A percentile compares a stretch with the other conserved stretches of the same genome.
These are phyloP conservation scores for Knufia petricola DNA, from an alignment of 2,329 filamentous ascomycete species.

Conservation along the genomic window DNA sequence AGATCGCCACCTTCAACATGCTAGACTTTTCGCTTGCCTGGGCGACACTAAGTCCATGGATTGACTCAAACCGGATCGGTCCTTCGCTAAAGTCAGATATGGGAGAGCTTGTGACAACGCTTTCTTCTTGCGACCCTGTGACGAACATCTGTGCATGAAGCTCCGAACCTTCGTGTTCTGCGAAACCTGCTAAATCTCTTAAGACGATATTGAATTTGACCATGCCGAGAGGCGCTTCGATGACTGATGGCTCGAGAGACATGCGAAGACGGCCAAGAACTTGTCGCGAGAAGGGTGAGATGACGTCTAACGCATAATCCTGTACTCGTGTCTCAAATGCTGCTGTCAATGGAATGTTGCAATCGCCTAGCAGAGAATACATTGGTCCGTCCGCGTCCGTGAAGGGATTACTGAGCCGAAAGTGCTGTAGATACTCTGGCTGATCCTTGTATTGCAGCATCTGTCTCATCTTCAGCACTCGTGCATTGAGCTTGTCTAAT, in stretches of 20 bases:
- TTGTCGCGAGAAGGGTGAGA: conserved; percentile 84
- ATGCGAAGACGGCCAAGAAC: conserved; percentile 84
- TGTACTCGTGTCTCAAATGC: conserved; percentile 93
- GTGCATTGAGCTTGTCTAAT: conserved; percentile 77
- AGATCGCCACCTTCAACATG: conserved; percentile 76
- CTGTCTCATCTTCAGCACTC: conserved; percentile 86
- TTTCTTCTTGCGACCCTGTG: conserved; percentile 78
- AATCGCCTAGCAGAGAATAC: conserved; percentile 86
- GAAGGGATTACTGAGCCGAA: conserved; percentile 88
- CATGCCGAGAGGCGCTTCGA: conserved; percentile 80
- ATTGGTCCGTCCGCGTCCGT: conserved; percentile 82
- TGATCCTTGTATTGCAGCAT: conserved; percentile 95
- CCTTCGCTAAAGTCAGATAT: conserved; percentile 89
- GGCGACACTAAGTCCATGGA: conserved; percentile 94
- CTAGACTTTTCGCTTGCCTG: conserved; percentile 65
- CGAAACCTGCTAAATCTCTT: conserved; percentile 89
- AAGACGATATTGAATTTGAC: conserved; percentile 98
- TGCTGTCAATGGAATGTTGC: conserved; percentile 80
- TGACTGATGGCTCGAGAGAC: conserved; percentile 85
- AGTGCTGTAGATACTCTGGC: conserved; percentile 87
- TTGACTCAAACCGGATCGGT: conserved; percentile 87
- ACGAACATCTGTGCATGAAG: conserved; percentile 97
- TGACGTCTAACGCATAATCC: conserved; percentile 82
- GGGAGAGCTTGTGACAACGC: conserved; percentile 88
- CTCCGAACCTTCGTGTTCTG: conserved; percentile 88